Evolutionary conservation across 805 yeast species (phyloP).

Genomic region (Barnettozyma sucrosica): DNA sequence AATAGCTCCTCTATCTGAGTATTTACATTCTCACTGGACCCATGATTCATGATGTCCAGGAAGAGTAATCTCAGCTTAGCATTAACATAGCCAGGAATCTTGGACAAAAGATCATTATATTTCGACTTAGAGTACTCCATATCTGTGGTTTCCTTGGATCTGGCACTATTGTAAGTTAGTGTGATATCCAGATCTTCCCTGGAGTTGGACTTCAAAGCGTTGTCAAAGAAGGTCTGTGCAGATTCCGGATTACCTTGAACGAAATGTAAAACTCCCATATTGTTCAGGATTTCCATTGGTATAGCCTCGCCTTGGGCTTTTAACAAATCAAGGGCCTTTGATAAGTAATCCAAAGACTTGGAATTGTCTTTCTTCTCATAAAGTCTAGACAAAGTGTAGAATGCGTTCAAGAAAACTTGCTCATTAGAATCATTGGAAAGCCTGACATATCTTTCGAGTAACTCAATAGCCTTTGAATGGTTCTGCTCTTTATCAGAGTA

Average conservation of each 20-base stretch:
- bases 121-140: slow-evolving; percentile 20
- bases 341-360: slow-evolving; percentile 60
- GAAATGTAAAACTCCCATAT: slow-evolving; percentile 79
- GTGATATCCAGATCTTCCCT: slow-evolving; percentile 34
- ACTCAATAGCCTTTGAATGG: slow-evolving; percentile 48
- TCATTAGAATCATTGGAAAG: slow-evolving; percentile 54
- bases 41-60: slow-evolving; percentile 46
- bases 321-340: slow-evolving; percentile 52
- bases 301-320: slow-evolving; percentile 27
- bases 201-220: slow-evolving; percentile 36
- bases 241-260: slow-evolving; percentile 53
- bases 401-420: slow-evolving; percentile 57
- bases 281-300: slow-evolving; percentile 63
- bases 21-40: slow-evolving; percentile 36
- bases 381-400: slow-evolving; percentile 60
- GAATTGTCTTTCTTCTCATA: slow-evolving; percentile 62
- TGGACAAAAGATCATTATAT: slow-evolving; percentile 52
- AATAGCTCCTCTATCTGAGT: slow-evolving; percentile 52
- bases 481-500: slow-evolving; percentile 38
- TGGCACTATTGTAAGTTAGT: slow-evolving; percentile 68
- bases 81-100: slow-evolving; percentile 64
- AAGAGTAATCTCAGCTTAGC: slow-evolving; percentile 71
- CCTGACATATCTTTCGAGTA: slow-evolving; percentile 66
- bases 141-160: slow-evolving; percentile 53
- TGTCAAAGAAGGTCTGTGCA: slow-evolving; percentile 50